phyloP scores from a whole-genome alignment of 73 alveolate species.

The Paramecium caudatum region DNA sequence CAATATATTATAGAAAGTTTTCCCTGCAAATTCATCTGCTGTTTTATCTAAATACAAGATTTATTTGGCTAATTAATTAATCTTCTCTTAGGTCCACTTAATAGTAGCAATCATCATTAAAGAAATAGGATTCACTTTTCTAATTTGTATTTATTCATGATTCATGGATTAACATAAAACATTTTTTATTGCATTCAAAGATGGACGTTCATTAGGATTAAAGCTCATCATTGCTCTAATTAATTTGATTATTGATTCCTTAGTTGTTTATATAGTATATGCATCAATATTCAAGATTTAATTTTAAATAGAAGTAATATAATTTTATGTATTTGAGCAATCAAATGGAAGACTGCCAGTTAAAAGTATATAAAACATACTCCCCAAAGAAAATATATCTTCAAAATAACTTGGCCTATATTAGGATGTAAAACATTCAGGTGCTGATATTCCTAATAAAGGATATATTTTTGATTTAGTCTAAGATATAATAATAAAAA shows the following conservation, averaged over 20 bases:
- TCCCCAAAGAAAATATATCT: constrained; percentile 19
- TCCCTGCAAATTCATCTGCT: constrained; percentile 24
- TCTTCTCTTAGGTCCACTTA: not conserved
- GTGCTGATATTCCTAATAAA: not conserved
- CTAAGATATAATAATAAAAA: not conserved
- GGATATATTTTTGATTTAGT: not conserved
- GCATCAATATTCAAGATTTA: not conserved
- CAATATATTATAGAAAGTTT: not conserved
- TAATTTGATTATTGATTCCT: not conserved
- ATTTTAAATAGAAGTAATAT: not conserved
- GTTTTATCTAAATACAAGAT: not conserved
- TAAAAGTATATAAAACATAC: not conserved
- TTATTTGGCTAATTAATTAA: not conserved
- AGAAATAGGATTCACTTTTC: too few species aligned
- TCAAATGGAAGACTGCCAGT: not conserved
- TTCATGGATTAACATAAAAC: not conserved
- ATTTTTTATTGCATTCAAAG: not conserved
- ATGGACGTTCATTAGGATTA: not conserved
- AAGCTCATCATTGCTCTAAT: not conserved
- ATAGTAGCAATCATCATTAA: not conserved
- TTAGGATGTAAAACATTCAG: too few species aligned
- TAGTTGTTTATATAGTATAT: not conserved
- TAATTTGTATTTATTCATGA: not conserved
- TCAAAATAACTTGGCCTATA: not conserved
- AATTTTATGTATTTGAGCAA: not conserved